Evolutionary conservation across 2,329 filamentous ascomycete genomes (phyloP), one percentile per base, ranked within the genome.

Genomic region (Trichoderma harzianum): DNA sequence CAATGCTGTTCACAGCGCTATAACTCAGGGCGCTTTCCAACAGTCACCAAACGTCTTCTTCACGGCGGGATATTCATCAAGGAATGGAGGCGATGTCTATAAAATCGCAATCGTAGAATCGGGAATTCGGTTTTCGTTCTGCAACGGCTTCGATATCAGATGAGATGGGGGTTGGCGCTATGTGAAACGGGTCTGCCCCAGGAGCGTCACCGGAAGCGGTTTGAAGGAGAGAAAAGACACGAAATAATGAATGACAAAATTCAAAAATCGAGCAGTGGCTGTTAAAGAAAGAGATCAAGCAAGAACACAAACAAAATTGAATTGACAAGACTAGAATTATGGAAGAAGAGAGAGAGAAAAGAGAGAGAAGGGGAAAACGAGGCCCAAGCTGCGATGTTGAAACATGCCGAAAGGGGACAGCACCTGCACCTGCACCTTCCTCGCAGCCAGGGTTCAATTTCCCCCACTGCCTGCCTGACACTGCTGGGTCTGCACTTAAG

Each of bases 311-410:
- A 63, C 28, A 63, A 21, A 34, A 64, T 21, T 55, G 61, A 60
- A 32, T 32, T 28, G 69, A 43, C 61, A 16, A 26, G 34, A 69
- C 14, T 47, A 28, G 55, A 60, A 58, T 57, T 71, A 65, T 43
- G 36, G 28, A 55, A 34, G 55, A 66, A 66, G 53, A 21, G 34
- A 51, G 34, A 51, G n/a, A 30, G 53, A 43, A 16, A 62, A 62
- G 43, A 61, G 43, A 62, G 61, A 43, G 43, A 78, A 75, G 76
- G 79, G 77, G 66, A 61, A 72, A 61, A 14, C 36, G 60, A 64
- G 57, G 58, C 34, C 58, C 62, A 66, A 66, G 62, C 61, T 73
- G 73, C 69, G 70, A 72, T 39, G 68, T 70, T 70, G 68, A 70
- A 70, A 70, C 68, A 70, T 70, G 58, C 26, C 66, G 66, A 69